These are phyloP conservation scores for Psilocybe mexicana DNA, from an alignment of 1,284 basidiomycete species.

Conservation along the genomic window DNA sequence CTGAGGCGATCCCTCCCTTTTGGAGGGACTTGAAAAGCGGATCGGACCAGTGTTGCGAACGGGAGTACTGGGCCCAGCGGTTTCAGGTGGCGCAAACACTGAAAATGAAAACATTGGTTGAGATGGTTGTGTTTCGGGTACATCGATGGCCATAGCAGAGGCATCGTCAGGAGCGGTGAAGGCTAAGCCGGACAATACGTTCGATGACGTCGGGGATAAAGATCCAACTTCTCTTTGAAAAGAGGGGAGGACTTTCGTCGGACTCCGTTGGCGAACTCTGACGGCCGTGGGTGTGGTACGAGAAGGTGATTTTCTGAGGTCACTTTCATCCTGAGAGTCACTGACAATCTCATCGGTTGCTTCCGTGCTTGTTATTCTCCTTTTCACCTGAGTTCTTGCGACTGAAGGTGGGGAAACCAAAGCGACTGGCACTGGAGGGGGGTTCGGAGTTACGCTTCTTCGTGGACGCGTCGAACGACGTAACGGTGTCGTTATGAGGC, in stretches of 20 bases:
- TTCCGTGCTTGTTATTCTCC: constrained; percentile 8
- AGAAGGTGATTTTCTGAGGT: constrained; percentile 16
- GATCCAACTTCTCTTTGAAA: constrained; percentile 40
- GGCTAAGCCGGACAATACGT: constrained; percentile 34
- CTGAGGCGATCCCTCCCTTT: constrained; percentile 28
- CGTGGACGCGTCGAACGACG: constrained; percentile 38
- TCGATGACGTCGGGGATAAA: constrained; percentile 41
- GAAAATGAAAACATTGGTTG: constrained; percentile 26
- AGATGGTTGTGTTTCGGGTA: constrained; percentile 4
- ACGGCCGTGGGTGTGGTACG: constrained; percentile 9
- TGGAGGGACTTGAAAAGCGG: constrained; percentile 29
- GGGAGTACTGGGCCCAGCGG: constrained; percentile 24
- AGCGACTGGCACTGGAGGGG: constrained; percentile 10
- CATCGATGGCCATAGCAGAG: background rate
- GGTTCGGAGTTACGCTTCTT: constrained; percentile 31
- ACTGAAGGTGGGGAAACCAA: constrained; percentile 18
- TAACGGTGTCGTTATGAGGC: constrained; percentile 27
- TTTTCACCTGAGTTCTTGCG: constrained; percentile 24
- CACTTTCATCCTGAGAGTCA: constrained; percentile 22
- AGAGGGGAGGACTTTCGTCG: constrained; percentile 20
- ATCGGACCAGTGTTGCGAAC: constrained; percentile 30
- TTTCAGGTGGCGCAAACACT: constrained; percentile 22
- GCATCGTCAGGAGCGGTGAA: constrained; percentile 13
- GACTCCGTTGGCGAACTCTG: constrained; percentile 25
- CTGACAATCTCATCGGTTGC: constrained; percentile 17